These are phyloP conservation scores for Colletotrichum tamarilloi DNA, from an alignment of 2,329 filamentous ascomycete species.

Conservation along the genomic window DNA sequence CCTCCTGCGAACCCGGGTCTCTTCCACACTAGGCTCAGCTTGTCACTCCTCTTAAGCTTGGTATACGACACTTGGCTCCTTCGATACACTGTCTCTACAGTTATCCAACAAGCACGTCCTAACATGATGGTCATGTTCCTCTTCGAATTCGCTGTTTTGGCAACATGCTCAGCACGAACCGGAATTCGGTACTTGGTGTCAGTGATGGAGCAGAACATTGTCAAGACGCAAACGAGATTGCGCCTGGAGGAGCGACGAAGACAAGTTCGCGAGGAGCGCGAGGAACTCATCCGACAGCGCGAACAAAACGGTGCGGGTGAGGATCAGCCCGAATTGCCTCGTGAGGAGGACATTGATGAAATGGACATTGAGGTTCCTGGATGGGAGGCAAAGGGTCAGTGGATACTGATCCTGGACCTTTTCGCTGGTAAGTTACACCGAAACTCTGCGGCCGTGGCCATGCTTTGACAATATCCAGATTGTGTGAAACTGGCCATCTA, in stretches of 20 bases:
- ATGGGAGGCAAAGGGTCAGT: constrained; percentile 96
- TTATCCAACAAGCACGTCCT: constrained; percentile 87
- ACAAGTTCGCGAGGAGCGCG: constrained; percentile 72
- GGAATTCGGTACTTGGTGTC: constrained; percentile 82
- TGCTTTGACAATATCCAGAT: constrained; percentile 62
- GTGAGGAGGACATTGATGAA: constrained; percentile 84
- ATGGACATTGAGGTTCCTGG: constrained; percentile 95
- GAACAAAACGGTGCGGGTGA: constrained; percentile 57
- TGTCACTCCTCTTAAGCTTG: constrained; percentile 83
- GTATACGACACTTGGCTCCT: constrained; percentile 85
- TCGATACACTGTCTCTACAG: constrained; percentile 82
- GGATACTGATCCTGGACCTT: constrained; percentile 89
- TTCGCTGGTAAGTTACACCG: constrained; percentile 71
- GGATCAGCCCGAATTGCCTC: constrained; percentile 63
- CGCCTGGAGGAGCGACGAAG: constrained; percentile 75
- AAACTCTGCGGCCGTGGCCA: neutral
- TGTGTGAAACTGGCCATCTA: constrained; percentile 93
- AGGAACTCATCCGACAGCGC: constrained; percentile 61
- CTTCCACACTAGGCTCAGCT: constrained; percentile 85
- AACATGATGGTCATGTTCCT: constrained; percentile 99
- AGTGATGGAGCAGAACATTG: constrained; percentile 80
- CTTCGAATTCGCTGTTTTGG: constrained; percentile 93
- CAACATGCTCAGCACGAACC: constrained; percentile 84
- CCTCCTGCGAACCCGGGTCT: constrained; percentile 88
- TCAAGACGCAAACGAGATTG: constrained; percentile 77